Evolutionary conservation across 495 filamentous ascomycete genomes (phyloP).

Genomic region (Podospora fimiseda): DNA sequence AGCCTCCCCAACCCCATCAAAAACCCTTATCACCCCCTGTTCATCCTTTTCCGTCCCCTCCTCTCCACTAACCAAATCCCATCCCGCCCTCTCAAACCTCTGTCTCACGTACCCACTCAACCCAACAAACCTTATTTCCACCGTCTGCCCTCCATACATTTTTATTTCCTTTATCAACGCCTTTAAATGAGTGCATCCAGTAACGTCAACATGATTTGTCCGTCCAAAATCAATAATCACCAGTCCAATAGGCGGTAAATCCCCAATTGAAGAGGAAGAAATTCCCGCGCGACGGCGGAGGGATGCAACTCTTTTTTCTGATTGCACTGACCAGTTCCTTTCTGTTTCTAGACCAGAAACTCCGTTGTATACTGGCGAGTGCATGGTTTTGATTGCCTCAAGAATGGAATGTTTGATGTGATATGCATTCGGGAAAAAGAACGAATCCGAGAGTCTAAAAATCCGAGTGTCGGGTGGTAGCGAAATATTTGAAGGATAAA

Average conservation of each 20-base stretch:
- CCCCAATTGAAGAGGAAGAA: neutral
- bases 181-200: constrained; percentile 17
- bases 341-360: constrained; percentile 21
- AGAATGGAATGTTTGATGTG: constrained; percentile 33
- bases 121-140: constrained; percentile 17
- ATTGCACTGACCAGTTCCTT: constrained; percentile 42
- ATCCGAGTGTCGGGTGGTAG: constrained; percentile 33
- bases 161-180: constrained; percentile 14
- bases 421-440: constrained; percentile 47
- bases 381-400: constrained; percentile 38
- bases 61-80: constrained; percentile 3
- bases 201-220: constrained; percentile 21
- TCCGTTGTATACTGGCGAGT: constrained; percentile 26
- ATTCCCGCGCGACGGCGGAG: constrained; percentile 17
- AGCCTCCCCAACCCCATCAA: neutral
- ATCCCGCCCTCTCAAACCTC: constrained; percentile 19
- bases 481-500: constrained; percentile 5
- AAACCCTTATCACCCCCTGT: neutral
- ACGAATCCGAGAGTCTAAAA: constrained; percentile 35
- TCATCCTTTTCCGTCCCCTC: neutral
- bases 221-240: constrained; percentile 20
- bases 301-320: constrained; percentile 22
- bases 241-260: constrained; percentile 16
- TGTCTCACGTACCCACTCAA: constrained; percentile 18
- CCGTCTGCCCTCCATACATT: constrained; percentile 14